Base-by-base conservation (phyloP, 495 filamentous ascomycete species). In the Podospora australis region DNA sequence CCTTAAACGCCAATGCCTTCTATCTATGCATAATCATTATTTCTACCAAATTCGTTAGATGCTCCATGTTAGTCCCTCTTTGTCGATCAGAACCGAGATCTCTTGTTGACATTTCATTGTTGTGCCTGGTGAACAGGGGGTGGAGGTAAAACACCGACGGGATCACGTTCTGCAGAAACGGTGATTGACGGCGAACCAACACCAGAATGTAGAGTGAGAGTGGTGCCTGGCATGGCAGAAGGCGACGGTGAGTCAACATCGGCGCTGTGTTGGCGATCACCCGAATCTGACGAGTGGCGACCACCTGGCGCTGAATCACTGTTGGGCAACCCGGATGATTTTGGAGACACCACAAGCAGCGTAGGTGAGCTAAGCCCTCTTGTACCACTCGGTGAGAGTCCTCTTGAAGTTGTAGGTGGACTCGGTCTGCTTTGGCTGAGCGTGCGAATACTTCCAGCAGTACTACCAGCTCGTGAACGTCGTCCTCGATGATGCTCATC, bases 111-210 rank as follows among this genome's bases (percentile, higher is more conserved):
- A n/a, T n/a, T n/a, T n/a, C n/a, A n/a, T n/a, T n/a, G n/a, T n/a
- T n/a, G n/a, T n/a, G n/a, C n/a, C n/a, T n/a, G n/a, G 11, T 43
- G 40, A 11, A 43, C 40, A 8, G 40, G 21, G 17, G 40, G 40
- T 7, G 40, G 40, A 5, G 22, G 20, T 13, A 16, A 6, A 8
- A 26, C n/a, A 14, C 22, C 40, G 7, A 43, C 13, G 2, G 40
- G 40, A 3, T 24, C 40, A 13, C 16, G 21, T 26, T 43, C 40
- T 13, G 24, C 20, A 13, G 40, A 43, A 13, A 43, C 40, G 22
- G 23, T 24, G n/a, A 43, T 43, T 6, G 40, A 43, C 6, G 40
- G 40, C 3, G 20, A 43, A 16, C 28, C 23, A 23, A 25, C 21
- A 23, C 40, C 17, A 3, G 21, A 3, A 13, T 43, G 40, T 5